Evolutionary conservation across 164 flowering plant species (phyloP).

Genomic region (Berberis vulgaris): DNA sequence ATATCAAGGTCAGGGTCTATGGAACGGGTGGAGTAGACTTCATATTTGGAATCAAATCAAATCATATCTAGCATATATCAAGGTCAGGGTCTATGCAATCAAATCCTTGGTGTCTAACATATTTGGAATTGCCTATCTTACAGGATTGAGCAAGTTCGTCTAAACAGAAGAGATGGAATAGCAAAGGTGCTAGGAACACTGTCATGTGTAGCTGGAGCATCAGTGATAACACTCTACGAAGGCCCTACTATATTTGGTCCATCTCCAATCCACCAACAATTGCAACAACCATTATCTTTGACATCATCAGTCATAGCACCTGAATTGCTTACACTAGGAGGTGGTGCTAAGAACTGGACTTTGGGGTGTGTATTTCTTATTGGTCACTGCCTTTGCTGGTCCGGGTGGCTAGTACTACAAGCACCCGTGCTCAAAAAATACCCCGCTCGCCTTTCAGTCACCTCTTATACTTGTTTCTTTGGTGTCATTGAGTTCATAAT

Average conservation of each 20-base stretch:
- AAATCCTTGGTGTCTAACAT: too few species aligned
- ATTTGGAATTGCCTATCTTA: not conserved
- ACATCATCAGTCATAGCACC: not conserved
- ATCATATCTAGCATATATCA: too few species aligned
- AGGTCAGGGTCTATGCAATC: too few species aligned
- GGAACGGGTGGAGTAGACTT: too few species aligned
- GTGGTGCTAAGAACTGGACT: slow-evolving; percentile 90
- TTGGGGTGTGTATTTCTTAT: slow-evolving; percentile 83
- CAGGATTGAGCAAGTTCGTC: slow-evolving; percentile 87
- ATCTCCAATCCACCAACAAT: slow-evolving; percentile 23
- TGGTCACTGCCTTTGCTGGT: slow-evolving; percentile 96
- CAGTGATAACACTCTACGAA: slow-evolving; percentile 87
- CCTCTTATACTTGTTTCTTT: slow-evolving; percentile 91
- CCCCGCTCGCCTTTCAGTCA: slow-evolving; percentile 91
- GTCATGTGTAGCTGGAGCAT: slow-evolving; percentile 78
- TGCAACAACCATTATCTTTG: not conserved
- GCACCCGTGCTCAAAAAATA: slow-evolving; percentile 91
- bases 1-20: too few species aligned
- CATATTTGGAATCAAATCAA: too few species aligned
- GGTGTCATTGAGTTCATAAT: slow-evolving; percentile 80
- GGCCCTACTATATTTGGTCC: slow-evolving; percentile 83
- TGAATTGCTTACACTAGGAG: slow-evolving; percentile 36
- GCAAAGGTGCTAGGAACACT: slow-evolving; percentile 70
- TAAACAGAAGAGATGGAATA: slow-evolving; percentile 74
- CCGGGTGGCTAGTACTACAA: slow-evolving; percentile 92